Conservation (phyloP, 2,329 filamentous ascomycete genomes). For the Fusarium devonianum region DNA sequence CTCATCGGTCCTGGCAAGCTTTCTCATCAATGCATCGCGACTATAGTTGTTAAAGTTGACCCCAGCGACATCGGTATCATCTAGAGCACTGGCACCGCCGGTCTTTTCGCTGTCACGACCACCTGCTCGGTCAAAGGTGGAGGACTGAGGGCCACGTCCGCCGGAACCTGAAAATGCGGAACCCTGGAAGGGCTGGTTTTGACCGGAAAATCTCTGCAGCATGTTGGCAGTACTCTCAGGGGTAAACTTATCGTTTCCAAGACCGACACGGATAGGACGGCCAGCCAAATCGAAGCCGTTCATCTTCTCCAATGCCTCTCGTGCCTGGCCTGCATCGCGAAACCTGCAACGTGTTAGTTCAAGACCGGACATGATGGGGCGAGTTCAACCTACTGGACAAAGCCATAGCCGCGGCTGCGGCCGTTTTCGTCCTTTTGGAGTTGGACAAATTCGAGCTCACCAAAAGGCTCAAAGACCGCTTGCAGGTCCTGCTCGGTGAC, state of each 20-base stretch:
- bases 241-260: conserved; percentile 99
- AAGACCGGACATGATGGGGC: background rate
- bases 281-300: conserved; percentile 98
- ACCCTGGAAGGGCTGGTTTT: conserved; percentile 81
- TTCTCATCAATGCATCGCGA: conserved; percentile 97
- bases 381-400: conserved; percentile 83
- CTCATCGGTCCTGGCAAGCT: conserved; percentile 95
- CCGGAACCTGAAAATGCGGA: conserved; percentile 91
- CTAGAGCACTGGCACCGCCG: conserved; percentile 89
- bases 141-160: conserved; percentile 83
- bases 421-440: conserved; percentile 94
- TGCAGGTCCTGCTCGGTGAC: conserved; percentile 96
- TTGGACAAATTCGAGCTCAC: conserved; percentile 96
- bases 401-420: conserved; percentile 93
- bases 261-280: conserved; percentile 95
- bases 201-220: conserved; percentile 88
- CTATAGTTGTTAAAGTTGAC: conserved; percentile 99
- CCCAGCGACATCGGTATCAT: conserved; percentile 96
- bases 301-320: conserved; percentile 97
- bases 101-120: conserved; percentile 90
- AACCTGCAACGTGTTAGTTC: conserved; percentile 67
- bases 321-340: conserved; percentile 86
- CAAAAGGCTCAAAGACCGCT: conserved; percentile 97
- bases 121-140: conserved; percentile 89
- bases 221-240: conserved; percentile 94